Evolutionary conservation across 2,329 filamentous ascomycete genomes (phyloP), one percentile per base, ranked within the genome.

Genomic region (Cytospora mali): DNA sequence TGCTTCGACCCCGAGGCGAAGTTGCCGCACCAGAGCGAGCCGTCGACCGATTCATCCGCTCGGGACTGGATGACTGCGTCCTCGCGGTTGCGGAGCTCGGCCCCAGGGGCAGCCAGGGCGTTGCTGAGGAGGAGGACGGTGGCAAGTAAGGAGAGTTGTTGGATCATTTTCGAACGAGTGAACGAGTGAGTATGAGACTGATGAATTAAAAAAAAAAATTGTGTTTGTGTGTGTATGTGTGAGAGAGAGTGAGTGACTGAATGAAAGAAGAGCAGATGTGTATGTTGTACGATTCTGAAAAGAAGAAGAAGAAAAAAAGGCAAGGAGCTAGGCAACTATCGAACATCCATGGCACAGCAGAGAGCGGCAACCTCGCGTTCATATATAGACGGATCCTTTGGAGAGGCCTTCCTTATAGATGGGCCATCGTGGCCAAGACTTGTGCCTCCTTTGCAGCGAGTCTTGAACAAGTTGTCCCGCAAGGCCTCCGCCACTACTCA

Each of bases 1-100:
- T 18, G 2, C 35, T 54, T 62, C 13, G 33, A 16, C 29, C 33
- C 63, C 9, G 55, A 39, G 21, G 51, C 60, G 33, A 65, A 62
- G 52, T 25, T 57, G 5, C 63, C 63, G 23, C 63, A 65, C 42
- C 13, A 9, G 14, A 65, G 52, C 16, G 52, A 59, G 35, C 63
- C 63, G 33, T 62, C 61, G 7, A 59, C 16, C 11, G 63, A 65
- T 23, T 29, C 35, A 16, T 49, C 27, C 42, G 59, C 46, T 11
- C 59, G 59, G 39, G 21, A 13, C 21, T 13, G 14, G n/a, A 27
- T 23, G 13, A 28, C 21, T 11, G 11, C 53, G 21, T 28, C 4
- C 16, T 14, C 42, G 18, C 16, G 3, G 25, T 5, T 28, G 52
- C 9, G 16, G 29, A 54, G 28, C 52, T 28, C 35, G 18, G 50